A percentile compares a stretch with the other conserved stretches of the same genome.
Conservation (phyloP, 2,329 filamentous ascomycete genomes). For the Onygena corvina region DNA sequence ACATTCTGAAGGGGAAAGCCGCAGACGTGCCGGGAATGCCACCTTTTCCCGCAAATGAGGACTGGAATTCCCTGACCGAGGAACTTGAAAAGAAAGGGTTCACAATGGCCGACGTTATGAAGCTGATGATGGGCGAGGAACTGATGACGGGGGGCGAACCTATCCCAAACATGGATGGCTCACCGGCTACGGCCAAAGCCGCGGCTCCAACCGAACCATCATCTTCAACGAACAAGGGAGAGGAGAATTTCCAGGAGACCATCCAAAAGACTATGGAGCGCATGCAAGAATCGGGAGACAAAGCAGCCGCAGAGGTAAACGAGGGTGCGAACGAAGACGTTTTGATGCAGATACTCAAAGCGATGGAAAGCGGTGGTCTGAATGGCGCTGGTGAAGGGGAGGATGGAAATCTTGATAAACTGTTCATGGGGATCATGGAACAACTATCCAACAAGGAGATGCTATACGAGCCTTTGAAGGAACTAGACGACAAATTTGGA, state of each 20-base stretch:
- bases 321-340: constrained; percentile 62
- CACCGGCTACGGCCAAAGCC: constrained; percentile 14
- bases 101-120: constrained; percentile 22
- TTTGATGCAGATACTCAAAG: constrained; percentile 82
- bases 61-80: constrained; percentile 23
- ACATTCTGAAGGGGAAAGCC: constrained; percentile 45
- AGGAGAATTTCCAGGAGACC: constrained; percentile 76
- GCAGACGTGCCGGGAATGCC: not conserved
- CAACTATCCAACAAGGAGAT: constrained; percentile 98
- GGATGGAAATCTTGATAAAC: constrained; percentile 85
- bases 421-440: constrained; percentile 97
- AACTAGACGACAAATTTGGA: constrained; percentile 84
- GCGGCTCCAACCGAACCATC: constrained; percentile 18
- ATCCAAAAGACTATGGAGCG: constrained; percentile 91
- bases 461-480: constrained; percentile 96
- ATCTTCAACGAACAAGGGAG: constrained; percentile 25
- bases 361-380: constrained; percentile 54
- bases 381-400: constrained; percentile 29
- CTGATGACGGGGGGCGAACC: not conserved
- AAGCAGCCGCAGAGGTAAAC: constrained; percentile 65
- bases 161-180: constrained; percentile 11
- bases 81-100: constrained; percentile 23
- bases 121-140: constrained; percentile 23
- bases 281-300: constrained; percentile 79
- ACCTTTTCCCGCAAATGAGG: constrained; percentile 17